A percentile compares a stretch with the other conserved stretches of the same genome.
Conservation (phyloP, 129 eudicot genomes). For the Tagetes erecta region DNA sequence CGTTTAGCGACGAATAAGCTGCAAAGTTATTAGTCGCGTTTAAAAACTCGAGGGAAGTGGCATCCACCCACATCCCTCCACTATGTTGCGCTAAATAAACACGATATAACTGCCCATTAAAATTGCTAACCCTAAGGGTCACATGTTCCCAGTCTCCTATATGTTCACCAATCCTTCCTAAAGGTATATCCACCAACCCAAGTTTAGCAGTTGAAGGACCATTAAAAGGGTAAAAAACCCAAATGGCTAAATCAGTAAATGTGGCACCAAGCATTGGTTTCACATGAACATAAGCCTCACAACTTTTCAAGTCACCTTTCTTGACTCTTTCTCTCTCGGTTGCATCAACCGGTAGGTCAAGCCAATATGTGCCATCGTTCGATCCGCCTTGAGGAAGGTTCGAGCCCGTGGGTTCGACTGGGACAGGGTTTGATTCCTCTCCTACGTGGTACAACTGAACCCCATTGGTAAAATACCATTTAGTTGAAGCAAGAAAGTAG, state of each 20-base stretch:
- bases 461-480: constrained; percentile 64
- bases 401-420: constrained; percentile 45
- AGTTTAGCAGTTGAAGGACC: constrained; percentile 63
- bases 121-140: constrained; percentile 68
- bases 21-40: constrained; percentile 40
- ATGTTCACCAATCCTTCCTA: constrained; percentile 70
- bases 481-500: constrained; percentile 52
- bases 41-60: constrained; percentile 45
- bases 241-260: constrained; percentile 61
- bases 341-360: constrained; percentile 58
- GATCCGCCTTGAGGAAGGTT: constrained; percentile 75
- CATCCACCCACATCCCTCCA: constrained; percentile 59
- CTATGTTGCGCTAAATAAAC: constrained; percentile 69
- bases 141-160: constrained; percentile 90
- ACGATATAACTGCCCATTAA: constrained; percentile 50
- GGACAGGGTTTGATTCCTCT: constrained; percentile 47
- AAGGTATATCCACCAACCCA: constrained; percentile 37
- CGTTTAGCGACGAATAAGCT: constrained; percentile 58
- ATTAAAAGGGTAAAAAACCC: constrained; percentile 75
- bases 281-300: constrained; percentile 53
- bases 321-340: constrained; percentile 43
- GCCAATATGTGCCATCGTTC: constrained; percentile 64
- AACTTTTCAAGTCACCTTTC: constrained; percentile 47
- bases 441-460: constrained; percentile 53
- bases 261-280: constrained; percentile 69